A percentile compares a stretch with the other conserved stretches of the same genome.
phyloP scores from a whole-genome alignment of 805 yeast species.

The Kazachstania viticola region DNA sequence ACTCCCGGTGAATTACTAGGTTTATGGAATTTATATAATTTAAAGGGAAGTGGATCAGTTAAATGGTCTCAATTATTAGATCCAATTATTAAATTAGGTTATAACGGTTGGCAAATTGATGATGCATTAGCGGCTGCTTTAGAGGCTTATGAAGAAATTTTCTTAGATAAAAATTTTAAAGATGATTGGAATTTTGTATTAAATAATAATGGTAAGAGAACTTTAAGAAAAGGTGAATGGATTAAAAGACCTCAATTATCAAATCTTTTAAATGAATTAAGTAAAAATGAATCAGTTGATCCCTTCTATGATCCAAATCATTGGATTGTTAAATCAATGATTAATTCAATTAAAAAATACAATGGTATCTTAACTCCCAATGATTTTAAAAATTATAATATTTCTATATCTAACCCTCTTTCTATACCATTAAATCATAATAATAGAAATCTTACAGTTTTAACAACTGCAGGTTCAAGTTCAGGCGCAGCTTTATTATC shows the following conservation, averaged over 20 bases:
- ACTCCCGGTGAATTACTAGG: constrained; percentile 91
- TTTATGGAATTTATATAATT: constrained; percentile 43
- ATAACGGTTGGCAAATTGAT: constrained; percentile 50
- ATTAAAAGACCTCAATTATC: constrained; percentile 54
- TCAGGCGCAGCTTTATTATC: constrained; percentile 74
- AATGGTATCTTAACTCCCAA: constrained; percentile 58
- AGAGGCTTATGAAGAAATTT: constrained; percentile 25
- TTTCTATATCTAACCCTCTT: constrained; percentile 32
- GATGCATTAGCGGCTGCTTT: constrained; percentile 36
- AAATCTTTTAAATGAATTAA: constrained; percentile 53
- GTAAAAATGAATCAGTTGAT: constrained; percentile 64
- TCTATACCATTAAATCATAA: constrained; percentile 20
- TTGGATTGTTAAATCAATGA: constrained; percentile 53
- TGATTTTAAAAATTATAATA: constrained; percentile 60
- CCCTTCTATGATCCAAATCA: constrained; percentile 79
- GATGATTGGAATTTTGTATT: constrained; percentile 50
- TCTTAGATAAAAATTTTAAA: constrained; percentile 18
- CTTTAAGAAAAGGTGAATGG: constrained; percentile 44
- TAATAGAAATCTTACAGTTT: constrained; percentile 36
- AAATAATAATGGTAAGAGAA: constrained; percentile 23
- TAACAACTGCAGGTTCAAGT: constrained; percentile 60
- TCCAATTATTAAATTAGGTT: constrained; percentile 62
- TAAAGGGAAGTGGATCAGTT: constrained; percentile 61
- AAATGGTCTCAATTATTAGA: constrained; percentile 61
- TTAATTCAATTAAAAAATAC: constrained; percentile 33